Percentiles rank a stretch among this genome's conserved stretches.
Conservation (phyloP, 192 early-diverging fungal species). For the Funneliformis geosporum region DNA sequence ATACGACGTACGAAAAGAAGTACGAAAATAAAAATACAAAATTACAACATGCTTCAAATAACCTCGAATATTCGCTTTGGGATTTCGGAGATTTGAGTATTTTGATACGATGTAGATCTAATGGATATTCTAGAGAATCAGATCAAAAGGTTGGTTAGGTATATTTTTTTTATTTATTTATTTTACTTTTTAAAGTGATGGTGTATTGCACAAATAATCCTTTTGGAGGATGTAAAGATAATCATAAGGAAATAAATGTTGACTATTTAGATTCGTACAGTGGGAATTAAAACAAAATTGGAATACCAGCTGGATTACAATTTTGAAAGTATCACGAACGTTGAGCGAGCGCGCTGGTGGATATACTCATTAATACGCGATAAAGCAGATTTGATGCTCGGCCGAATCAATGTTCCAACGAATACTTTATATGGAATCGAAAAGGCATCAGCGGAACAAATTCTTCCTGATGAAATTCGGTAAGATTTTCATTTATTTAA, state of each 20-base stretch:
- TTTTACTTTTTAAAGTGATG: not conserved
- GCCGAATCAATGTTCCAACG: constrained; percentile 37
- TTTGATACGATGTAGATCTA: constrained; percentile 33
- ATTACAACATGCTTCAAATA: not conserved
- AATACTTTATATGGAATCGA: constrained; percentile 34
- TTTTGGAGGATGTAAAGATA: not conserved
- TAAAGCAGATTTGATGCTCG: constrained; percentile 38
- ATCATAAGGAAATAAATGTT: too few species aligned
- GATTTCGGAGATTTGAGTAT: constrained; percentile 37
- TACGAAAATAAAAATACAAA: not conserved
- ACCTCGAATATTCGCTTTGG: constrained; percentile 33
- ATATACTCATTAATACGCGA: constrained; percentile 38
- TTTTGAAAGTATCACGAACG: constrained; percentile 33
- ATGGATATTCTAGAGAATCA: constrained; percentile 19
- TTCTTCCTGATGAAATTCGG: constrained; percentile 38
- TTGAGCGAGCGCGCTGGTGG: constrained; percentile 39
- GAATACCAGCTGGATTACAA: constrained; percentile 39
- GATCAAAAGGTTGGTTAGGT: constrained; percentile 3
- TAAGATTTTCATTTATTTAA: constrained; percentile 6
- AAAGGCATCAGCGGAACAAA: constrained; percentile 35
- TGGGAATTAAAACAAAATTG: constrained; percentile 39
- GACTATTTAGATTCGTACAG: constrained; percentile 22
- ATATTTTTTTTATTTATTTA: too few species aligned
- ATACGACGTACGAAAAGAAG: not conserved
- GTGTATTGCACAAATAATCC: not conserved